phyloP scores from a whole-genome alignment of 1,139 yeast species.

The Hyphopichia burtonii region DNA sequence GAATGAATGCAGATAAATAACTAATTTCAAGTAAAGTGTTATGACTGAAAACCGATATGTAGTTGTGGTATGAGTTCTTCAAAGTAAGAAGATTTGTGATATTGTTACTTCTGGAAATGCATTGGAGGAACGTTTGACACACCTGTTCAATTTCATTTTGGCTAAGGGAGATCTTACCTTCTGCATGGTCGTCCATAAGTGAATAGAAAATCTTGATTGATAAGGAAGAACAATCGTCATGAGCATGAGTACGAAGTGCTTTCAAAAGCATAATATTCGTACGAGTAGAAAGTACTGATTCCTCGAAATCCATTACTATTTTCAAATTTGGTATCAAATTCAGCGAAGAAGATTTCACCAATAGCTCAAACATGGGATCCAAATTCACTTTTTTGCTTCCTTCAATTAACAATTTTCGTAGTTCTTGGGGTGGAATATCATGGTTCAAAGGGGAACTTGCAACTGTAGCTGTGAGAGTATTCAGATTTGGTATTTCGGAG shows the following conservation, averaged over 20 bases:
- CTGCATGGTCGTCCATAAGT: not conserved
- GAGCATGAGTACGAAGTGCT: not conserved
- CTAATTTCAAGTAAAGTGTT: conserved; percentile 10
- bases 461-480: too few relatives aligned
- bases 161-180: not conserved
- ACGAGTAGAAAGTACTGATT: not conserved
- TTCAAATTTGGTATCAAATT: not conserved
- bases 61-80: conserved; percentile 19
- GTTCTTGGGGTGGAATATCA: too few relatives aligned
- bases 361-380: too few relatives aligned
- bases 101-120: conserved; percentile 7
- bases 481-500: too few relatives aligned
- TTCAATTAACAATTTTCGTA: too few relatives aligned
- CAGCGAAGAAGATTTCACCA: not conserved
- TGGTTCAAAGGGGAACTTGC: too few relatives aligned
- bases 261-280: not conserved
- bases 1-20: conserved; percentile 24
- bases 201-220: not conserved
- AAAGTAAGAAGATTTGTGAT: conserved; percentile 16
- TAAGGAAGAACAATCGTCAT: not conserved
- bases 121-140: not conserved
- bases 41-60: conserved; percentile 8
- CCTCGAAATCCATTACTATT: not conserved
- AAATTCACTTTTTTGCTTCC: too few relatives aligned
- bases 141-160: not conserved